phyloP scores from a whole-genome alignment of 768 basidiomycete species.

The Naematelia encephala region DNA sequence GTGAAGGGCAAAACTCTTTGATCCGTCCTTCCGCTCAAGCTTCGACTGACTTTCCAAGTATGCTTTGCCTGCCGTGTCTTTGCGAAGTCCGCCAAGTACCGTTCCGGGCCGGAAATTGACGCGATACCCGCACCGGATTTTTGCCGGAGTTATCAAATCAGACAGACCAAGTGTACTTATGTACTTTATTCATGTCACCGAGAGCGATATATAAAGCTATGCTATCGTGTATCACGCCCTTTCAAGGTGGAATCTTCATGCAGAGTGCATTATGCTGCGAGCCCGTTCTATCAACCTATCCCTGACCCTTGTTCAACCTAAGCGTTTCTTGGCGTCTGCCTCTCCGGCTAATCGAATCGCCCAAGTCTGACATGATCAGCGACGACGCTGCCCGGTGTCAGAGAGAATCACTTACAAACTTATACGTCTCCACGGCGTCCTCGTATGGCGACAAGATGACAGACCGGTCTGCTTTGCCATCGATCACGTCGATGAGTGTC shows the following conservation, averaged over 20 bases:
- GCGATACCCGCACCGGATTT: not conserved
- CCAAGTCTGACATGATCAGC: slow-evolving; percentile 19
- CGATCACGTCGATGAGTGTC: slow-evolving; percentile 27
- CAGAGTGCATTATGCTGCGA: too few relatives aligned
- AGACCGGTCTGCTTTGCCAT: slow-evolving; percentile 19
- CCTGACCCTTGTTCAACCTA: not conserved
- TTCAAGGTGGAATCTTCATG: too few relatives aligned
- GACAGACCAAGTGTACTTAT: too few relatives aligned
- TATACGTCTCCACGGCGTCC: slow-evolving; percentile 32
- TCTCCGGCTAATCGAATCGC: slow-evolving; percentile 27
- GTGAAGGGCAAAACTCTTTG: too few relatives aligned
- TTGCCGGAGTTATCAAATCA: not conserved
- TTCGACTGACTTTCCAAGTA: not conserved
- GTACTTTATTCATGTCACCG: too few relatives aligned
- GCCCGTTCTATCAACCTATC: too few relatives aligned
- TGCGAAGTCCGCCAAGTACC: not conserved
- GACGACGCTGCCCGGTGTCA: too few relatives aligned
- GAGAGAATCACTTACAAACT: slow-evolving; percentile 24
- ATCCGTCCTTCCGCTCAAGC: not conserved
- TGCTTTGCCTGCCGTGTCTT: not conserved
- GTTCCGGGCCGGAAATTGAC: not conserved
- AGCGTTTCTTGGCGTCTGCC: slow-evolving; percentile 6
- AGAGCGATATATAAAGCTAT: too few relatives aligned
- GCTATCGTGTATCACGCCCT: too few relatives aligned
- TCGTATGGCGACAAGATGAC: slow-evolving; percentile 24